A percentile compares a stretch with the other conserved stretches of the same genome.
Evolutionary conservation across 345 rosid genomes (phyloP).

Genomic region (Carallia brachiata): DNA sequence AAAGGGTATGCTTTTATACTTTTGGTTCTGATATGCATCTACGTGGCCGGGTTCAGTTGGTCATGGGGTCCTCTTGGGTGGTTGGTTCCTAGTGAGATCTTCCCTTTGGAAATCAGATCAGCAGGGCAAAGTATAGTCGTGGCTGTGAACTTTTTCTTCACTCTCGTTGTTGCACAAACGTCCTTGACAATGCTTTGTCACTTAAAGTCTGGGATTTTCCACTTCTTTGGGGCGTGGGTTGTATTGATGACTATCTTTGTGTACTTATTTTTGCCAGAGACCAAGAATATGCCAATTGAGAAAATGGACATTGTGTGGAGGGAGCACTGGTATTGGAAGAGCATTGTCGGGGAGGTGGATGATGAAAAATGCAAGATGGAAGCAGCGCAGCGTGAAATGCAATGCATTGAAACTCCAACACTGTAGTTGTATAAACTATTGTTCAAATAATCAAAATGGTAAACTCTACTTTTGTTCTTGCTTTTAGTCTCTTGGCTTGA

Average conservation of each 20-base stretch:
- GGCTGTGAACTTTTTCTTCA: slow-evolving; percentile 52
- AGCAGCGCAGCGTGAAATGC: slow-evolving; percentile 3
- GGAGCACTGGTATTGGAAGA: slow-evolving; percentile 52
- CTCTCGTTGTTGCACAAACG: slow-evolving; percentile 55
- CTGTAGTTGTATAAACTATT: too few relatives aligned
- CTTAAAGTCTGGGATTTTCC: slow-evolving; percentile 59
- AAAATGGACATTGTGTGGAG: slow-evolving; percentile 60
- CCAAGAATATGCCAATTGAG: slow-evolving; percentile 58
- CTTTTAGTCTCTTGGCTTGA: too few relatives aligned
- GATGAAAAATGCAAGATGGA: slow-evolving; percentile 21
- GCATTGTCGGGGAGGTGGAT: slow-evolving; percentile 28
- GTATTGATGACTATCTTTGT: slow-evolving; percentile 51
- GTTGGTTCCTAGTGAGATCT: slow-evolving; percentile 70
- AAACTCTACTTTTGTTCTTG: too few relatives aligned
- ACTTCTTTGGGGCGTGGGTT: slow-evolving; percentile 55
- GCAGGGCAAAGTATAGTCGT: slow-evolving; percentile 60
- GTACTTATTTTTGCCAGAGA: slow-evolving; percentile 54
- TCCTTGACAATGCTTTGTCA: slow-evolving; percentile 57
- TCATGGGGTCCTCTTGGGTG: slow-evolving; percentile 80
- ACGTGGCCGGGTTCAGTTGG: slow-evolving; percentile 59
- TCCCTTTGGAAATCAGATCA: slow-evolving; percentile 50
- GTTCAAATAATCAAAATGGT: too few relatives aligned
- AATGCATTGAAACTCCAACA: too few relatives aligned
- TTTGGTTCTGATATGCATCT: slow-evolving; percentile 41
- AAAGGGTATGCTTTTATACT: slow-evolving; percentile 33